Conservation (phyloP, 768 basidiomycete genomes). For the Trametes cinnabarina region DNA sequence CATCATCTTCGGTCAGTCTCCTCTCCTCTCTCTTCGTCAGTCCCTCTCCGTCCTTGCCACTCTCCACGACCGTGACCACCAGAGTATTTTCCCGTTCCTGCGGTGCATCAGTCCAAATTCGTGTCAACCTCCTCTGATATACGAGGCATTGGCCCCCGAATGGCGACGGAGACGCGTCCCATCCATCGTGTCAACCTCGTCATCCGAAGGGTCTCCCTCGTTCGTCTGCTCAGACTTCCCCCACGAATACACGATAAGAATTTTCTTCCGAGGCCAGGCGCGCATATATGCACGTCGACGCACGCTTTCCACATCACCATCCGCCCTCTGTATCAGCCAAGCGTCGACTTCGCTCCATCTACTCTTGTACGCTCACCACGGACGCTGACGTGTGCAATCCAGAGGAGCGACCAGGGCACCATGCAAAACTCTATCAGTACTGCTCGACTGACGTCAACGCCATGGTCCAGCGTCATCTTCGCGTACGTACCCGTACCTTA, state of each 20-base stretch:
- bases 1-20: constrained; percentile 70
- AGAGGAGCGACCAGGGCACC: constrained; percentile 79
- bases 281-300: no score
- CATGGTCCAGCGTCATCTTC: constrained; percentile 67
- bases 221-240: no score
- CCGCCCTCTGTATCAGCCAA: no score
- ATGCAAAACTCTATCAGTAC: constrained; percentile 80
- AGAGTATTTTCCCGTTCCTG: background rate
- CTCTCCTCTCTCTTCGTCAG: constrained; percentile 20
- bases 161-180: no score
- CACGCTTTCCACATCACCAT: no score
- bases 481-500: constrained; percentile 32
- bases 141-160: no score
- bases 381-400: background rate
- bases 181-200: background rate
- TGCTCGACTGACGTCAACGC: constrained; percentile 68
- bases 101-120: no score
- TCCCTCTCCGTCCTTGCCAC: background rate
- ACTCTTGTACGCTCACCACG: background rate
- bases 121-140: no score
- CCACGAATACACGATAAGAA: no score
- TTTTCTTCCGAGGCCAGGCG: no score
- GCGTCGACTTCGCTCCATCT: background rate
- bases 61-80: background rate
- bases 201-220: background rate